Evolutionary conservation across 176 grass and related monocot genomes (phyloP).

Genomic region (Hyparrhenia diplandra): DNA sequence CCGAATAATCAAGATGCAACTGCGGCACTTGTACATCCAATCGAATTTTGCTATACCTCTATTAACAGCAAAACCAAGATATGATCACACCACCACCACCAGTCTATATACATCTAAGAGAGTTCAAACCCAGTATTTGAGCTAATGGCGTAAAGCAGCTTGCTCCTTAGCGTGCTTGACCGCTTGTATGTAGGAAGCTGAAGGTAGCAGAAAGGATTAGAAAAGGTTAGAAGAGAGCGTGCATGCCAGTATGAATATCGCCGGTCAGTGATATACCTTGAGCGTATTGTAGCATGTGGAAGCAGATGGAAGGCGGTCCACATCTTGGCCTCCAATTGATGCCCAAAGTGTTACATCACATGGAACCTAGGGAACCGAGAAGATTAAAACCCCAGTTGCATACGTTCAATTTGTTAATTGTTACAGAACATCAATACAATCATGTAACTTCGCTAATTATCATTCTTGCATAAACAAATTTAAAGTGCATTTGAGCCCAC

Average conservation of each 20-base stretch:
- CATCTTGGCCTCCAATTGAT: slow-evolving; percentile 88
- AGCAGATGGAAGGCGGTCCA: slow-evolving; percentile 88
- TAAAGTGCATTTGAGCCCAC: background rate
- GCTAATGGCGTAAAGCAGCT: slow-evolving; percentile 83
- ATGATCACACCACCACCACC: background rate
- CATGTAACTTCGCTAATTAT: background rate
- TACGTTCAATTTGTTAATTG: background rate
- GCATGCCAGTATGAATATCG: background rate
- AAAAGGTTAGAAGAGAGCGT: background rate
- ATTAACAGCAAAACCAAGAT: slow-evolving; percentile 45
- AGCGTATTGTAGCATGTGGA: slow-evolving; percentile 98
- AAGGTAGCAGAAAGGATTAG: background rate
- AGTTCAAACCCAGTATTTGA: slow-evolving; percentile 94
- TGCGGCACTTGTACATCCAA: background rate
- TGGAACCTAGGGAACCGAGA: slow-evolving; percentile 52
- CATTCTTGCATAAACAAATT: background rate
- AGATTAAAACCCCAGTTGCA: background rate
- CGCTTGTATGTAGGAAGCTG: slow-evolving; percentile 89
- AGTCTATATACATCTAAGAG: slow-evolving; percentile 40
- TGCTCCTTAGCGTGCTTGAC: slow-evolving; percentile 79
- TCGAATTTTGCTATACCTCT: slow-evolving; percentile 35
- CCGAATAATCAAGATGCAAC: background rate
- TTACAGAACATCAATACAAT: background rate
- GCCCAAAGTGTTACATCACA: slow-evolving; percentile 92
- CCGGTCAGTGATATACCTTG: slow-evolving; percentile 46